Evolutionary conservation across 345 rosid genomes (phyloP), one percentile per base, ranked within the genome.

Genomic region (Carallia brachiata): DNA sequence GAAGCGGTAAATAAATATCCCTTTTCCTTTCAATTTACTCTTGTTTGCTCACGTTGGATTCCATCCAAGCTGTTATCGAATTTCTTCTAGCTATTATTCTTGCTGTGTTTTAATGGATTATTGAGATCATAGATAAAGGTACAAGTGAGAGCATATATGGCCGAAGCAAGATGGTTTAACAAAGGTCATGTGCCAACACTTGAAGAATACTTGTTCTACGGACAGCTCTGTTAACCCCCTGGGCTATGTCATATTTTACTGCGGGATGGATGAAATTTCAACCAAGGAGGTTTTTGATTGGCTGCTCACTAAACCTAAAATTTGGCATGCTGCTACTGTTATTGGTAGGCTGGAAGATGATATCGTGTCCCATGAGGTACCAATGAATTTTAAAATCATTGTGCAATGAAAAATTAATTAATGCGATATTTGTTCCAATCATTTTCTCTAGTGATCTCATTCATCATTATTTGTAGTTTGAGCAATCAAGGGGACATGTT

Each of bases 101-200:
- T 4, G 50, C 16, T 44, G 10, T 16, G 12, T 12, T 44, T 13
- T 13, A 15, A 44, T 44, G 2, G 9, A 0, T 44, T 44, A 13
- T 44, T 44, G 50, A 4, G 12, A 44, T 44, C 5, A 44, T 66
- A 76, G 80, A 66, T 76, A 60, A 66, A 66, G 34, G 16, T 17
- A 2, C 53, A 36, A 23, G 75, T 37, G 5, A 23, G 30, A 32
- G 58, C 70, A 1, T 73, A 58, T 54, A 15, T 47, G 4, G 52
- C 23, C 1, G 76, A 66, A 59, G 18, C 59, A 47, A 66, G 36
- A 60, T 60, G 70, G 66, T 36, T 37, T 3, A 61, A 48, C 28
- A 23, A 66, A 32, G 52, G 17, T 13, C 5, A 65, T 50, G 61
- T 73, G 30, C 70, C 70, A 52, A 72, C 32, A 15, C 10, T 34